Percentiles rank a stretch among this genome's conserved stretches.
phyloP scores from a whole-genome alignment of 169 alveolate species.

The Cyclospora cayetanensis region DNA sequence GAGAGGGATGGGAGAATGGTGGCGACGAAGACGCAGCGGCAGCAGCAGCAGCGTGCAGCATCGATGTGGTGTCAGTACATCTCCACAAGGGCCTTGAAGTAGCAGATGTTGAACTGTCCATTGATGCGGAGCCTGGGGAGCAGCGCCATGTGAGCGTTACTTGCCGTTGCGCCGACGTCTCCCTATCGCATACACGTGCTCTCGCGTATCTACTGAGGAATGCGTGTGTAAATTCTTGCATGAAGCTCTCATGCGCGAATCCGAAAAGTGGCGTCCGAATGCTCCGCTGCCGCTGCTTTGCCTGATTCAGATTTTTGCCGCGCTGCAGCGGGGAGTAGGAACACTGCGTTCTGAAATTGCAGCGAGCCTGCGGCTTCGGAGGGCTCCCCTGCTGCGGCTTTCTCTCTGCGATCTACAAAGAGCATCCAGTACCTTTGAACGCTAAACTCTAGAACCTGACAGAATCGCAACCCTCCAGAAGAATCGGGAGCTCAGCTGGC shows the following conservation, averaged over 20 bases:
- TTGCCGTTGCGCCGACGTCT: too few relatives aligned
- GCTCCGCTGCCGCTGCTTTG: background rate
- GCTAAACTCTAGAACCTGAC: conserved; percentile 5
- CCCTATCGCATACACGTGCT: too few relatives aligned
- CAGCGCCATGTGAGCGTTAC: background rate
- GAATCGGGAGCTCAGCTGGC: too few relatives aligned
- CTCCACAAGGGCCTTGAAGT: background rate
- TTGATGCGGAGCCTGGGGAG: background rate
- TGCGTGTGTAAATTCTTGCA: too few relatives aligned
- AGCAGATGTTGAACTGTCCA: background rate
- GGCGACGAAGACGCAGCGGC: background rate
- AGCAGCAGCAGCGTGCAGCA: background rate
- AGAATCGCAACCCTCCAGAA: too few relatives aligned
- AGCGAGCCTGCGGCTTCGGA: background rate
- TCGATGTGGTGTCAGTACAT: conserved; percentile 6
- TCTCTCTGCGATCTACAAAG: conserved; percentile 2
- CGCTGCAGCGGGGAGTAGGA: background rate
- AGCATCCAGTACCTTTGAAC: background rate
- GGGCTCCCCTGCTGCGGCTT: background rate
- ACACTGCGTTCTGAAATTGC: background rate
- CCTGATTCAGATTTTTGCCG: background rate
- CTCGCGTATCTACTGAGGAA: too few relatives aligned
- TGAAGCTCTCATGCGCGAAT: too few relatives aligned
- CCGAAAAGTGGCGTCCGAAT: too few relatives aligned
- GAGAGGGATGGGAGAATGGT: background rate